A percentile compares a stretch with the other conserved stretches of the same genome.
These are phyloP conservation scores for Plasmodium inui DNA, from an alignment of 169 alveolate genomes.

Conservation along the genomic window DNA sequence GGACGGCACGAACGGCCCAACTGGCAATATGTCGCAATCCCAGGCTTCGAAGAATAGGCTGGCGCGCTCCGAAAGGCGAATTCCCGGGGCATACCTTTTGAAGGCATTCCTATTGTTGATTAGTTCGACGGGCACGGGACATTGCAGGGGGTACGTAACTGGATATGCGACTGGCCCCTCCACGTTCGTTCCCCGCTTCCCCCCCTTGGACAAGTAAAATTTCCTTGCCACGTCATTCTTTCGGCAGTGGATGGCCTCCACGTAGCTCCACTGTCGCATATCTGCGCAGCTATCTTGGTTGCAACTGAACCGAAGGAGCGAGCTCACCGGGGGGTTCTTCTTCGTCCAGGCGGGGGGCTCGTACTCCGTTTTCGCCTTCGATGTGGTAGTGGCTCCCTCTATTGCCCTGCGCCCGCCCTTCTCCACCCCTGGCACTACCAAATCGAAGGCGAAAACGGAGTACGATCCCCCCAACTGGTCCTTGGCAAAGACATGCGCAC, in stretches of 20 bases:
- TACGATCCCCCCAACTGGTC: constrained; percentile 36
- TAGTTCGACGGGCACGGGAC: constrained; percentile 51
- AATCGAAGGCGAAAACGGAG: constrained; percentile 47
- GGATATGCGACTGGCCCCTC: not conserved
- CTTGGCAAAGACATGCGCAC: constrained; percentile 38
- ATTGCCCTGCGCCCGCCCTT: not conserved
- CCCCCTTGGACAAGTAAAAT: constrained; percentile 19
- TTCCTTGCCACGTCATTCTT: constrained; percentile 29
- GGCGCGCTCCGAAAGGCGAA: constrained; percentile 49
- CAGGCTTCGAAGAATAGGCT: constrained; percentile 67
- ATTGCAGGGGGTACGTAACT: not conserved
- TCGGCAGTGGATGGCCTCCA: constrained; percentile 18
- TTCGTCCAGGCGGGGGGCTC: no score
- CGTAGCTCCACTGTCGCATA: constrained; percentile 37
- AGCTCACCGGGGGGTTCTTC: not conserved
- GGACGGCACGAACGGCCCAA: constrained; percentile 16
- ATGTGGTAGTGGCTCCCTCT: constrained; percentile 4
- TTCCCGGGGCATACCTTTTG: constrained; percentile 47
- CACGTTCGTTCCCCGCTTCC: not conserved
- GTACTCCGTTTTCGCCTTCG: constrained; percentile 55
- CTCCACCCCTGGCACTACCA: not conserved
- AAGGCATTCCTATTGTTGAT: constrained; percentile 53
- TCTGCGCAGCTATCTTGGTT: constrained; percentile 42
- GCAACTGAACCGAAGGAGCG: constrained; percentile 17
- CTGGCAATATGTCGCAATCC: constrained; percentile 61